Evolutionary conservation across 208 protist genomes (phyloP).

Genomic region (Leptomonas seymouri): DNA sequence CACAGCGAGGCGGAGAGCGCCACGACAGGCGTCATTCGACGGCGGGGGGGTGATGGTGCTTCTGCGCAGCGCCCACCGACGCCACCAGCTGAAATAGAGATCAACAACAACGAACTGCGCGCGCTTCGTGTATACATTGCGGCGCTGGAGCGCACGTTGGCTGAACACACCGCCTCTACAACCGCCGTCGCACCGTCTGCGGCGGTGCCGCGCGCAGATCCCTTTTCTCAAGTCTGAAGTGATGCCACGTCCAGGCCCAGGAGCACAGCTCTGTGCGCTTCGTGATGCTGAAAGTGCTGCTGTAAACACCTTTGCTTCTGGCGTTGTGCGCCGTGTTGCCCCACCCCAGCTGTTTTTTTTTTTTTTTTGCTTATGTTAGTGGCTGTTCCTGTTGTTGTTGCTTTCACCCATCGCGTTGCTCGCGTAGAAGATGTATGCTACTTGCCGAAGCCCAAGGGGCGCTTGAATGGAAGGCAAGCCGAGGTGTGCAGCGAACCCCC

Average conservation of each 20-base stretch:
- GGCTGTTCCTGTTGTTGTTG: too few relatives aligned
- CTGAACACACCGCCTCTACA: slow-evolving; percentile 6
- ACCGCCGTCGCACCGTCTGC: background rate
- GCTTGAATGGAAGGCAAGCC: too few relatives aligned
- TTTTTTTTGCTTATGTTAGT: slow-evolving; percentile 6
- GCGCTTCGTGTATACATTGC: slow-evolving; percentile 80
- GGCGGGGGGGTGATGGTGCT: background rate
- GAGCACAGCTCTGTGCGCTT: too few relatives aligned
- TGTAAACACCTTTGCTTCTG: too few relatives aligned
- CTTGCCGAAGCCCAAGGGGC: too few relatives aligned
- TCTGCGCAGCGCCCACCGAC: slow-evolving; percentile 33
- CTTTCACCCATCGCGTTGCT: too few relatives aligned
- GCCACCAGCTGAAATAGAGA: slow-evolving; percentile 68
- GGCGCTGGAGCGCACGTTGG: slow-evolving; percentile 67
- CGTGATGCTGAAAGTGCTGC: too few relatives aligned
- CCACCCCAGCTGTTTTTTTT: background rate
- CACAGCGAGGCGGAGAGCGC: slow-evolving; percentile 15
- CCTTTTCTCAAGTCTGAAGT: background rate
- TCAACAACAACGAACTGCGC: slow-evolving; percentile 82
- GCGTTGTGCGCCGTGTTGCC: too few relatives aligned
- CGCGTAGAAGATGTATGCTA: slow-evolving; percentile 9
- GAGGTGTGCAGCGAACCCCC: too few relatives aligned
- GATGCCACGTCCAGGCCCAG: too few relatives aligned
- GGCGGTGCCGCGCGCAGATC: slow-evolving; percentile 18
- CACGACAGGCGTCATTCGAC: slow-evolving; percentile 4